Conservation (phyloP, 2,329 filamentous ascomycete genomes). For the Fusarium decemcellulare region DNA sequence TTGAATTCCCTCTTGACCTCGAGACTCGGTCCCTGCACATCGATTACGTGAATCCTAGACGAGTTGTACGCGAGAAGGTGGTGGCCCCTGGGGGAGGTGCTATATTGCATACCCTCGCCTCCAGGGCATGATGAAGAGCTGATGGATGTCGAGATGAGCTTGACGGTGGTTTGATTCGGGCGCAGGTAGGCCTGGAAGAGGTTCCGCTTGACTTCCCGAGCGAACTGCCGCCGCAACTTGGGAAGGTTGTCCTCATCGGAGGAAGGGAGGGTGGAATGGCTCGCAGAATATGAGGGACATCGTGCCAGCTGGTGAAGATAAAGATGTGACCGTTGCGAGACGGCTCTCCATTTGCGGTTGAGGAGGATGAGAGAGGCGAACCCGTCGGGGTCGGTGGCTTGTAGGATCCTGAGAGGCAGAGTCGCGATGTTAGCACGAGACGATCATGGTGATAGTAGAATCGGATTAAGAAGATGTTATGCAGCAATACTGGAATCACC, state of each 20-base stretch:
- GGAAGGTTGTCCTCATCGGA: constrained; percentile 67
- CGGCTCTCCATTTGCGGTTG: constrained; percentile 75
- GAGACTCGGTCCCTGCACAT: constrained; percentile 72
- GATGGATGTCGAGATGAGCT: constrained; percentile 85
- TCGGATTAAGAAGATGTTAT: not conserved
- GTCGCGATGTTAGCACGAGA: constrained; percentile 29
- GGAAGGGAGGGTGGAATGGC: constrained; percentile 58
- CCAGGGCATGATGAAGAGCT: constrained; percentile 87
- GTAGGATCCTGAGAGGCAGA: constrained; percentile 68
- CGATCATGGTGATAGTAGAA: constrained; percentile 3
- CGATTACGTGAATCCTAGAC: constrained; percentile 84
- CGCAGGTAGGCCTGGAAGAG: constrained; percentile 83
- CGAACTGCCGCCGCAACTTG: constrained; percentile 75
- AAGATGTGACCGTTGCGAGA: constrained; percentile 74
- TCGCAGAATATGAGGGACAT: constrained; percentile 72
- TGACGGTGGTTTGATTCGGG: constrained; percentile 79
- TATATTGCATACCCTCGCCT: constrained; percentile 89
- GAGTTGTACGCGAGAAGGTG: constrained; percentile 87
- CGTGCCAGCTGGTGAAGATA: constrained; percentile 74
- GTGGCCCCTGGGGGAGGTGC: constrained; percentile 81
- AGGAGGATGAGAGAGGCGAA: constrained; percentile 77
- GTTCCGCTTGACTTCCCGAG: constrained; percentile 80
- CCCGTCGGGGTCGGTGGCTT: constrained; percentile 70
- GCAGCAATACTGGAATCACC: too few species aligned
- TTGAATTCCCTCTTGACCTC: constrained; percentile 83